Evolutionary conservation across 495 filamentous ascomycete species (phyloP), one percentile per base, ranked within the genome.

Genomic region (Daldinia grandis): DNA sequence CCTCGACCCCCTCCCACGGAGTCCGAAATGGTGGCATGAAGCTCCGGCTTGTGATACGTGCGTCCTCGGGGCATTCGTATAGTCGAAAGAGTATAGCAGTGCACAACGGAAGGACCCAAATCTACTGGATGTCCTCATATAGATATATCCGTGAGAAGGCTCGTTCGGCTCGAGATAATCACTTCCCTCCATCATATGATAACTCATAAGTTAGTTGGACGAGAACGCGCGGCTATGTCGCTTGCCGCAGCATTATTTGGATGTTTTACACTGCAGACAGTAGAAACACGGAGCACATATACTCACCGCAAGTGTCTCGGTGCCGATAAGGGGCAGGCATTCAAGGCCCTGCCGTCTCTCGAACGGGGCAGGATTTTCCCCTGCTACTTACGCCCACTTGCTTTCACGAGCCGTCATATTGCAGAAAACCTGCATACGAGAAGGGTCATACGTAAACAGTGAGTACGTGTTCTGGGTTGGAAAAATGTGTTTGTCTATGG

Each of bases 291-390:
- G 33, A 53, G 38, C 61, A 62, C 55, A 49, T 61, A 64, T 51
- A 6, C 55, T 68, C 64, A 61, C 37, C 44, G 28, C 55, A 44
- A 38, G 65, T 73, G 70, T 66, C 57, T 73, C 70, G 70, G 70
- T 58, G 62, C 70, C 65, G 65, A 65, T 44, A 55, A 9, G 42
- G 42, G 42, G 49, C 30, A 27, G 58, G 35, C 24, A 35, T 60
- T 66, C 25, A 31, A 55, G 30, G 61, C 50, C 42, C 64, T 44
- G 25, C 35, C 19, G 42, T 38, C 59, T 53, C 56, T 69, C 42
- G 65, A 68, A 64, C 12, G 30, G 54, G 69, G 61, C 33, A 73
- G 35, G 70, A 73, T 73, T 65, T 61, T 64, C 70, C 65, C 61
- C 19, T 57, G 57, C 38, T 56, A 40, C 70, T 58, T 62, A 69